Conservation (phyloP, 371 early-diverging fungal genomes). For the Conidiobolus incongruus region DNA sequence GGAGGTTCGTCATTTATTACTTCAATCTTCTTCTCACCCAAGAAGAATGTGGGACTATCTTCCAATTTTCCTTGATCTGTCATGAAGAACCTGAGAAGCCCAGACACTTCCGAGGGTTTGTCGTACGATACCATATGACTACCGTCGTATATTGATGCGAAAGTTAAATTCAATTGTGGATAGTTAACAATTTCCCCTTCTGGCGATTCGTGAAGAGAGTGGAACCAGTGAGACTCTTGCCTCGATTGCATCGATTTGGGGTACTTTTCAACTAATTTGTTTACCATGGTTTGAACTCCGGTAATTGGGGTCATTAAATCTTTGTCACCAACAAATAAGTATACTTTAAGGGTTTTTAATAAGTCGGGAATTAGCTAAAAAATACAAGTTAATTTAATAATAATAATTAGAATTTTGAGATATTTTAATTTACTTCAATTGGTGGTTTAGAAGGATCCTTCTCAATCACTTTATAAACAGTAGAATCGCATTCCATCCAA, state of each 20-base stretch:
- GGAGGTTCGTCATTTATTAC: too few species aligned
- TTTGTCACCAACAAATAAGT: not conserved
- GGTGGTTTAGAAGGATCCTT: not conserved
- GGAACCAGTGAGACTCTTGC: not conserved
- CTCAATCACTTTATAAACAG: not conserved
- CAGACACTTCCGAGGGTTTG: not conserved
- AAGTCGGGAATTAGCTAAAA: too few species aligned
- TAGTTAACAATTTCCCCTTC: not conserved
- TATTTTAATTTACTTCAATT: not conserved
- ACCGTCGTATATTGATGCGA: not conserved
- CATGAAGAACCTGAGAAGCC: not conserved
- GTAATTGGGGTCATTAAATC: not conserved
- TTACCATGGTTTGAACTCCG: not conserved
- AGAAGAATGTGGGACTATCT: too few species aligned
- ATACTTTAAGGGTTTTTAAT: too few species aligned
- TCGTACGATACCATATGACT: slow-evolving; percentile 3
- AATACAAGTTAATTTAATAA: too few species aligned
- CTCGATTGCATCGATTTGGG: not conserved
- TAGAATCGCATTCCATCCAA: not conserved
- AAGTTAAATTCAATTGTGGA: not conserved
- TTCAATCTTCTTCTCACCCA: too few species aligned
- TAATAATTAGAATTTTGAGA: too few species aligned
- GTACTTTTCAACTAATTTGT: not conserved
- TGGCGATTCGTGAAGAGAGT: not conserved
- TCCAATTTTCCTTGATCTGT: too few species aligned